A percentile compares a stretch with the other conserved stretches of the same genome.
Evolutionary conservation across 139 green algal species (phyloP).

Genomic region (Eudorina sp.): DNA sequence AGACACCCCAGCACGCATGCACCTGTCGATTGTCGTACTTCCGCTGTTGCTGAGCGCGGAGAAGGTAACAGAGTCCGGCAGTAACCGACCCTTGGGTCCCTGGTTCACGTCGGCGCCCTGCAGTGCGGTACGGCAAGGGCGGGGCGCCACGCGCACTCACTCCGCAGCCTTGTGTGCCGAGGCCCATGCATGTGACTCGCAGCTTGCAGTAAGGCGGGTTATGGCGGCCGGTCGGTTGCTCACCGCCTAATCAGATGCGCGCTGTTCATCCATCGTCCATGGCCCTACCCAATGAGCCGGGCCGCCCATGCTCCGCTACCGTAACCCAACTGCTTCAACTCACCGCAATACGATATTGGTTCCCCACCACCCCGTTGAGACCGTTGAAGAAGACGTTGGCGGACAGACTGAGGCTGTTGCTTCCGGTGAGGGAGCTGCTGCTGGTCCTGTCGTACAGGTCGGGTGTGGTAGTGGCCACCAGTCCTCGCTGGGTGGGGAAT

Average conservation of each 20-base stretch:
- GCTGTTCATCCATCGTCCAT: too few relatives aligned
- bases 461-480: not conserved
- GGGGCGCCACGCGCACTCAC: too few relatives aligned
- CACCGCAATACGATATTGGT: not conserved
- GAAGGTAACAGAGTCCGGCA: not conserved
- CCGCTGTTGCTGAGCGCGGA: not conserved
- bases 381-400: conserved; percentile 17
- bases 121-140: not conserved
- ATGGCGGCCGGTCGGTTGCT: too few relatives aligned
- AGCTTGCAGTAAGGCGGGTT: too few relatives aligned
- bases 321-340: too few relatives aligned
- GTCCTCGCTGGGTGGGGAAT: not conserved
- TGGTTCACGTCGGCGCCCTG: not conserved
- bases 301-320: too few relatives aligned
- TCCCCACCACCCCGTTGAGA: conserved; percentile 8
- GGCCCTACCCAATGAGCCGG: too few relatives aligned
- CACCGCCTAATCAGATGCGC: too few relatives aligned
- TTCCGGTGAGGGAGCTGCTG: not conserved
- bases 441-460: conserved; percentile 13
- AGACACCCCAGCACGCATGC: too few relatives aligned
- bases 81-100: conserved; percentile 10
- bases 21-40: conserved; percentile 5
- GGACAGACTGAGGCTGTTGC: conserved; percentile 3
- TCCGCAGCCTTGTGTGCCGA: too few relatives aligned
- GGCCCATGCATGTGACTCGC: too few relatives aligned